Base-by-base conservation (phyloP, 495 filamentous ascomycete species). In the Neurospora discreta region DNA sequence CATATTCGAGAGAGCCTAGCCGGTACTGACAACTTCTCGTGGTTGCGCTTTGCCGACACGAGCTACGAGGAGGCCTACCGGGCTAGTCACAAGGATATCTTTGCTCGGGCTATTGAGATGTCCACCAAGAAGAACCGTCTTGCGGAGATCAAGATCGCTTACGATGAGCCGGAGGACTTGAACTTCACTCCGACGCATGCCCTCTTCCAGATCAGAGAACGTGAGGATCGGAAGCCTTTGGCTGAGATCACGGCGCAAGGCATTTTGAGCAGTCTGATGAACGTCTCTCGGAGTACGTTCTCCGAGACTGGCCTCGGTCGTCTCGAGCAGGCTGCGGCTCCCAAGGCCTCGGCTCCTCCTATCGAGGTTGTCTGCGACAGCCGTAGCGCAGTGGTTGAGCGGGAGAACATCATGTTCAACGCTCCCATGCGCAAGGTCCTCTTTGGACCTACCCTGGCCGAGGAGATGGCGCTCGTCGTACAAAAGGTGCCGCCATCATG, bases 1-100 rank as follows among this genome's bases (percentile, higher is more conserved):
- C 89, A 97, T 74, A 88, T 97, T 58, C 84, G 84, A n/a, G 81
- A 88, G 68, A 84, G 84, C 71, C 77, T 84, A 7, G 80, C 84
- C 23, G 84, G 86, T 0, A 82, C 85, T 60, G 86, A 86, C 10
- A 87, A 89, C 20, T 99, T 98, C 81, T 93, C 94, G 0, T 99
- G 94, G 90, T 84, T 98, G 68, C 91, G 92, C 16, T 97, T 98
- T 75, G 88, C 90, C 18, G 92, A 97, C 77, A 84, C 86, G 2
- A 97, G 93, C 69, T 83, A 89, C 11, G 84, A 86, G 39, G 94
- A 98, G 75, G 90, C 89, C 20, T 84, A 87, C 72, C 82, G 87
- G 39, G 90, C 91, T 18, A 89, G 87, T 71, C 88, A 89, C 68
- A 71, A 73, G 46, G 82, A 82, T 36, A 43, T 87, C 15, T 87